These are phyloP conservation scores for Domatiomyces globalis DNA, from an alignment of 2,329 filamentous ascomycete species.

Conservation along the genomic window DNA sequence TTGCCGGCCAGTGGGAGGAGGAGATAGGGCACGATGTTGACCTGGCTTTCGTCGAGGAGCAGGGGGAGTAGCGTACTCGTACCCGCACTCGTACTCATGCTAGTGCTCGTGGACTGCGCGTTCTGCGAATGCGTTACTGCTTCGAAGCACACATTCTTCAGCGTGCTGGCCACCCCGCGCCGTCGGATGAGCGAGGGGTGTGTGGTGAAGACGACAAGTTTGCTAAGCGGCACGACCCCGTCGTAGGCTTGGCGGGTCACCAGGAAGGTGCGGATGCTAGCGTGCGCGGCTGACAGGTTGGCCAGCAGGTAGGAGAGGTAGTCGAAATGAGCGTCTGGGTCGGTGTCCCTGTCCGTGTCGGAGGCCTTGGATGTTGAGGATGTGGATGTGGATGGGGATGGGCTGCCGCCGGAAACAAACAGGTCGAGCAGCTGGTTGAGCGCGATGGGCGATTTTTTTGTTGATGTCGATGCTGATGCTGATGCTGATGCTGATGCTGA, in stretches of 20 bases:
- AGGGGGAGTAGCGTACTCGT: not conserved
- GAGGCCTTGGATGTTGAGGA: conserved; percentile 48
- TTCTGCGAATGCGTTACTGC: conserved; percentile 59
- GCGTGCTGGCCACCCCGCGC: conserved; percentile 86
- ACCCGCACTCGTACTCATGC: too few relatives aligned
- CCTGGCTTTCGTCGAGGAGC: not conserved
- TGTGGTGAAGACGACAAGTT: conserved; percentile 88
- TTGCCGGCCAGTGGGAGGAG: conserved; percentile 74
- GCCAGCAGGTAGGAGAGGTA: conserved; percentile 92
- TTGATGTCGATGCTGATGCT: conserved; percentile 45
- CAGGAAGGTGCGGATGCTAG: conserved; percentile 58
- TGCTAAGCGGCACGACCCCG: conserved; percentile 71
- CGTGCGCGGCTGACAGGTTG: conserved; percentile 69
- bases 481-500: too few relatives aligned
- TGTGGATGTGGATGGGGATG: not conserved
- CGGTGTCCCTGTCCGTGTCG: conserved; percentile 62
- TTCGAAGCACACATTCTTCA: conserved; percentile 89
- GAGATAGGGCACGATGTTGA: conserved; percentile 72
- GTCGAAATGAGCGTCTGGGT: conserved; percentile 72
- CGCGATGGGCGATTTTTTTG: conserved; percentile 46
- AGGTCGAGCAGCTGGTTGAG: conserved; percentile 89
- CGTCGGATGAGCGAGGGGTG: conserved; percentile 69
- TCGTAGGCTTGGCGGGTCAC: conserved; percentile 62
- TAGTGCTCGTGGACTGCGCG: conserved; percentile 23
- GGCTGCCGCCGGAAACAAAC: conserved; percentile 46